These are phyloP conservation scores for Nemania serpens DNA, from an alignment of 2,329 filamentous ascomycete genomes.

Conservation along the genomic window DNA sequence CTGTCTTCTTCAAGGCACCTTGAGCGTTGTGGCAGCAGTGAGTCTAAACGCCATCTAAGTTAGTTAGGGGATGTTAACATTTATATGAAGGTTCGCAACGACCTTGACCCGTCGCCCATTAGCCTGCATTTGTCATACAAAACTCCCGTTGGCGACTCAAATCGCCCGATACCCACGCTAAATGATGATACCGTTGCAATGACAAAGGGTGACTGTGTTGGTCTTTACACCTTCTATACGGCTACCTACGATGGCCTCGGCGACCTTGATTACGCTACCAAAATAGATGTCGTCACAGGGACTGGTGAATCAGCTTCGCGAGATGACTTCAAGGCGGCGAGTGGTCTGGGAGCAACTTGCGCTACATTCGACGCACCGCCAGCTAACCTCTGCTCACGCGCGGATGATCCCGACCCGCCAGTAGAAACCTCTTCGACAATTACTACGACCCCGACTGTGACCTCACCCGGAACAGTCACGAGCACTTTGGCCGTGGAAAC, in stretches of 20 bases:
- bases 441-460: conserved; percentile 29
- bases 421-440: conserved; percentile 24
- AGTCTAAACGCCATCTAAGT: conserved; percentile 12
- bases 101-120: conserved; percentile 48
- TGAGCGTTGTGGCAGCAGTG: conserved; percentile 52
- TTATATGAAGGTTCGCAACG: conserved; percentile 49
- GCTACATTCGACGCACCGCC: conserved; percentile 45
- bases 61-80: conserved; percentile 3
- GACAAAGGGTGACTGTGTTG: conserved; percentile 50
- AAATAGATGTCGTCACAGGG: conserved; percentile 52
- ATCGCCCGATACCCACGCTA: conserved; percentile 50
- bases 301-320: conserved; percentile 41
- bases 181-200: conserved; percentile 47
- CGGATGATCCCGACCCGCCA: conserved; percentile 27
- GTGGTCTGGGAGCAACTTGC: conserved; percentile 52
- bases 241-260: conserved; percentile 51
- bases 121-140: conserved; percentile 52
- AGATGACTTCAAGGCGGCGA: conserved; percentile 56
- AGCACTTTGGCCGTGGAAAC: conserved; percentile 39
- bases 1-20: conserved; percentile 54
- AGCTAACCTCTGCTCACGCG: conserved; percentile 36
- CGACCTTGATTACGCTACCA: conserved; percentile 50
- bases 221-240: conserved; percentile 55
- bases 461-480: conserved; percentile 37
- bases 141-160: conserved; percentile 41